Percentiles rank a stretch among this genome's conserved stretches.
phyloP scores from a whole-genome alignment of 2,329 filamentous ascomycete genomes.

The Colletotrichum lini region DNA sequence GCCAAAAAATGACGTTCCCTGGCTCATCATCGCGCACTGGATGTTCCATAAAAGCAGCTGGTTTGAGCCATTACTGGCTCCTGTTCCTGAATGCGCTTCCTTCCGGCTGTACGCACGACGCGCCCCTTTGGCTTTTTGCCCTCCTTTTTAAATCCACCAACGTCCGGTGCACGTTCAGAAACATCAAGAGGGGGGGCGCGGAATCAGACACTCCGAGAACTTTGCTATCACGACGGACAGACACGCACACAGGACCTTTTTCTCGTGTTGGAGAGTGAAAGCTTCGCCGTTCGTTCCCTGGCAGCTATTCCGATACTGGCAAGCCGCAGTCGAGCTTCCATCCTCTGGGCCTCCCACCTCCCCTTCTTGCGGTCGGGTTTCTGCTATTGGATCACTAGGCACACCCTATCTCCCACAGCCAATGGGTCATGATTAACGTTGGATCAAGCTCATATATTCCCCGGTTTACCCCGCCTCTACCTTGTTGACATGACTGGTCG shows the following conservation, averaged over 20 bases:
- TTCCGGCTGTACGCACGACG: background rate
- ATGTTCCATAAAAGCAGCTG: too few species aligned
- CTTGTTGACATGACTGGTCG: conserved; percentile 8
- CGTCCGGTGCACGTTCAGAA: too few species aligned
- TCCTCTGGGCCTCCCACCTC: background rate
- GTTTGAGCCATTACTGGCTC: too few species aligned
- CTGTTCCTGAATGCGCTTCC: background rate
- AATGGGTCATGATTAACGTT: conserved; percentile 17
- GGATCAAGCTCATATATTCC: conserved; percentile 31
- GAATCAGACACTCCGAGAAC: background rate
- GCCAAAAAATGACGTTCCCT: too few species aligned
- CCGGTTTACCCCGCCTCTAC: conserved; percentile 23
- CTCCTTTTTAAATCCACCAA: background rate
- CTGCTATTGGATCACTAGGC: background rate
- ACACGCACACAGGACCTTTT: background rate
- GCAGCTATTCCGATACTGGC: conserved; percentile 13
- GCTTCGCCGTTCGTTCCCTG: too few species aligned
- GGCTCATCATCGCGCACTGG: too few species aligned
- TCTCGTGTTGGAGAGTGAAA: too few species aligned
- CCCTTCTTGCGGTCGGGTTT: conserved; percentile 1
- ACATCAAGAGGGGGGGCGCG: background rate
- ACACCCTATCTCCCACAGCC: conserved; percentile 6
- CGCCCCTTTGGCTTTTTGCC: too few species aligned
- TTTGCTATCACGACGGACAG: background rate
- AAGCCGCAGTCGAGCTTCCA: conserved; percentile 22